Conservation (phyloP, 495 filamentous ascomycete species). For the Cetradonia linearis region DNA sequence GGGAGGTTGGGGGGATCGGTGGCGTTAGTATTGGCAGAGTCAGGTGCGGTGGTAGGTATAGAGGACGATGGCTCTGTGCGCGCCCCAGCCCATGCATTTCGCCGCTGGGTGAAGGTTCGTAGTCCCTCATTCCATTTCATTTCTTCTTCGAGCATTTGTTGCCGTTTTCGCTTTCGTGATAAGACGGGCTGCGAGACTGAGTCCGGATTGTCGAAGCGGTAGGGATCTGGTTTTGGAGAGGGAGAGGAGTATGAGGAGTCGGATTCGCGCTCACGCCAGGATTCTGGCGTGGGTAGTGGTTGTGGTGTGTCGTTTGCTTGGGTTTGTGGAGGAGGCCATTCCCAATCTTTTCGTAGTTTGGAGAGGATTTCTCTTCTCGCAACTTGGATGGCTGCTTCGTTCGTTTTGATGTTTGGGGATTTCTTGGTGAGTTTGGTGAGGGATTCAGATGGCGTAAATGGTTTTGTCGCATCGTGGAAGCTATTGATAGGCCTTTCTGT, state of each 20-base stretch:
- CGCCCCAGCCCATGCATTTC: constrained; percentile 86
- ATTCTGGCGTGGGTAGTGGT: background rate
- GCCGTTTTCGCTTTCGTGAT: constrained; percentile 49
- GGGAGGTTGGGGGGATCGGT: background rate
- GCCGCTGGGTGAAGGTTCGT: constrained; percentile 57
- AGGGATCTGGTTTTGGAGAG: constrained; percentile 34
- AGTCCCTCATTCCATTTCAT: constrained; percentile 76
- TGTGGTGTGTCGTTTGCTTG: constrained; percentile 24
- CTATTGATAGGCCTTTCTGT: constrained; percentile 4
- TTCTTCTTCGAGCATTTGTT: constrained; percentile 56
- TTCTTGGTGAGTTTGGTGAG: constrained; percentile 6
- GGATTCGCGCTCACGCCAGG: constrained; percentile 34
- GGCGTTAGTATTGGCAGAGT: background rate
- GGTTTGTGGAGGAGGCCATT: constrained; percentile 12
- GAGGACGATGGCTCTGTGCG: constrained; percentile 20
- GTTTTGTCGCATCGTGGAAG: constrained; percentile 4
- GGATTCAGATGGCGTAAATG: background rate
- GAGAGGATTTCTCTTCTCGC: constrained; percentile 27
- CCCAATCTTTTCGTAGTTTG: constrained; percentile 18
- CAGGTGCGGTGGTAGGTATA: background rate
- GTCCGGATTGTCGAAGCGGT: constrained; percentile 56
- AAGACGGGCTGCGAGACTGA: constrained; percentile 40
- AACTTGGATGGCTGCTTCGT: constrained; percentile 29
- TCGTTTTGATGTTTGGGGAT: constrained; percentile 24
- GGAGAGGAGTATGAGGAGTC: constrained; percentile 24